These are phyloP conservation scores for Rhizophagus clarus DNA, from an alignment of 192 early-diverging fungal genomes.

Conservation along the genomic window DNA sequence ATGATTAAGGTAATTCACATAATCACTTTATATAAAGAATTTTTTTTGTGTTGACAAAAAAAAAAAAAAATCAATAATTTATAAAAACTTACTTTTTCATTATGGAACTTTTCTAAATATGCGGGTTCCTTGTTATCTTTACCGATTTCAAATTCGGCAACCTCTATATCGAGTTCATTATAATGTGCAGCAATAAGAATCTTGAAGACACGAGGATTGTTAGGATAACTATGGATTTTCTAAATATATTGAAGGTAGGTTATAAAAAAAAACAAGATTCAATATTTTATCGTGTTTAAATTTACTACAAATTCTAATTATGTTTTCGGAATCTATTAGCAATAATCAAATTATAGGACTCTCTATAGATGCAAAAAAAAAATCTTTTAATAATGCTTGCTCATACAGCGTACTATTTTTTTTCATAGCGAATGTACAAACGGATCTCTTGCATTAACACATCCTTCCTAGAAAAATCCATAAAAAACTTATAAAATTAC, in stretches of 20 bases:
- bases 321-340: too few species aligned
- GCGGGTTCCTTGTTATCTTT: conserved; percentile 78
- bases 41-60: not conserved
- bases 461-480: too few species aligned
- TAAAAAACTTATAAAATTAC: not conserved
- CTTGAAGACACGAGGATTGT: conserved; percentile 72
- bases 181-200: conserved; percentile 72
- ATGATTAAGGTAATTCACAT: not conserved
- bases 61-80: too few species aligned
- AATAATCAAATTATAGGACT: not conserved
- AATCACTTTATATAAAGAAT: not conserved
- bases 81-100: conserved; percentile 63
- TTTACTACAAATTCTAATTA: not conserved
- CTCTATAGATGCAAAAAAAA: not conserved
- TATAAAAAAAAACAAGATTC: not conserved
- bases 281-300: not conserved
- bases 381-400: not conserved
- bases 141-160: conserved; percentile 65
- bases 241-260: conserved; percentile 17
- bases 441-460: too few species aligned
- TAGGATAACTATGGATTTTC: conserved; percentile 65
- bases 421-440: too few species aligned
- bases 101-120: conserved; percentile 90
- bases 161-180: conserved; percentile 73
- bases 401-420: not conserved